Evolutionary conservation across 164 flowering plant species (phyloP), one percentile per base, ranked within the genome.

Genomic region (Kingdonia uniflora): DNA sequence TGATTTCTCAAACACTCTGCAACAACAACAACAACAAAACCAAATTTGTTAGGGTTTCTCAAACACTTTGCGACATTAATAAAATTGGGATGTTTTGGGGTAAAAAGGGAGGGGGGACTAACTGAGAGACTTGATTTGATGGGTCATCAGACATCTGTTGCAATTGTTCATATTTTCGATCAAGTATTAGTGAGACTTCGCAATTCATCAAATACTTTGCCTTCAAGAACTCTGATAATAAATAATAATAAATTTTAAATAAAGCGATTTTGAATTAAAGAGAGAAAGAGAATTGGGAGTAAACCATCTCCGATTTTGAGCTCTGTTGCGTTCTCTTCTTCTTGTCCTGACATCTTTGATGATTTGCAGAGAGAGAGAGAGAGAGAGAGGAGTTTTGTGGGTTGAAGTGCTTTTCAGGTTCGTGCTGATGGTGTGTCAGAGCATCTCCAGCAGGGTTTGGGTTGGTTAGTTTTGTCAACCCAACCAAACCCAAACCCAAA

Each of bases 191-290:
- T 12, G 99, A 68, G n/a, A 94, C 99, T 65, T 94, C 97, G 60
- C 95, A 85, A 54, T 94, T 94, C 97, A 88, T 94, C 58, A 94
- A 68, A 65, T 97, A 94, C 66, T 94, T 94, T 39, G 95, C 99
- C 77, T 86, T 94, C 77, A 88, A 43, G 68, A 94, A 94, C 62
- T 94, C 97, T 88, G 76, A 33, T 52, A 55, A 0, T 19, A 51
- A 51, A 29, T 11, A 51, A 29, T 1, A 3, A 6, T 5, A 33
- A 50, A 50, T 13, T 11, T 47, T 14, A 47, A 49, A 15, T n/a
- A 35, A 5, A 8, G 1, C 33, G 11, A 51, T 1, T 2, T 23
- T 49, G 12, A 16, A 51, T 21, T 12, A 2, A 11, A 22, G 14
- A 19, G 21, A 47, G 2, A 12, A 12, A 29, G 35, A 29, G 35